Evolutionary conservation across 2,329 filamentous ascomycete species (phyloP).

Genomic region (Fusarium ramigenum): DNA sequence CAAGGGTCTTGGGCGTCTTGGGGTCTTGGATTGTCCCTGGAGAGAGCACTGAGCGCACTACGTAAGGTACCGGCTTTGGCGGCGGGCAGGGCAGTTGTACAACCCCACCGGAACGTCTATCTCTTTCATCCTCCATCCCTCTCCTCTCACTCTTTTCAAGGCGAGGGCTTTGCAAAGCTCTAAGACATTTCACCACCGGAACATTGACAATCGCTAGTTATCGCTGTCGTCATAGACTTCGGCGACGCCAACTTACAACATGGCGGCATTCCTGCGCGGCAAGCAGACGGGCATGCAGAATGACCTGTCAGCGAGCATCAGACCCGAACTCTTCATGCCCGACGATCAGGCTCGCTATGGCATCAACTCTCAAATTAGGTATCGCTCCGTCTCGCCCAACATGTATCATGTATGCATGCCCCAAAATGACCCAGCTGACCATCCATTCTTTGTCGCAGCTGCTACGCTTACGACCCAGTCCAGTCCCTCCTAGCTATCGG

Average conservation of each 20-base stretch:
- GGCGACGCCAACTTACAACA: slow-evolving; percentile 50
- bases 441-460: slow-evolving; percentile 56
- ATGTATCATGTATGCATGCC: neutral
- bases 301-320: slow-evolving; percentile 86
- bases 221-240: slow-evolving; percentile 1
- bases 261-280: slow-evolving; percentile 88
- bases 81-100: neutral
- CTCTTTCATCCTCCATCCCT: slow-evolving; percentile 11
- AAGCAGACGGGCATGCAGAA: slow-evolving; percentile 94
- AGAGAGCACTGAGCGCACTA: slow-evolving; percentile 21
- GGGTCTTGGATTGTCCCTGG: slow-evolving; percentile 6
- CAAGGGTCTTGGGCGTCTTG: slow-evolving; percentile 30
- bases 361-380: slow-evolving; percentile 80
- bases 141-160: neutral
- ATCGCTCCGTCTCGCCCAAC: slow-evolving; percentile 20
- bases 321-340: slow-evolving; percentile 79
- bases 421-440: slow-evolving; percentile 30
- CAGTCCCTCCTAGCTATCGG: slow-evolving; percentile 94
- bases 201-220: neutral
- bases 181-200: slow-evolving; percentile 14
- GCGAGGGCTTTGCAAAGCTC: slow-evolving; percentile 20
- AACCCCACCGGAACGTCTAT: slow-evolving; percentile 35
- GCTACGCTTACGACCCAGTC: slow-evolving; percentile 89
- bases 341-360: slow-evolving; percentile 88
- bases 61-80: neutral